phyloP scores from a whole-genome alignment of 139 green algal species.

The Yamagishiella unicocca region DNA sequence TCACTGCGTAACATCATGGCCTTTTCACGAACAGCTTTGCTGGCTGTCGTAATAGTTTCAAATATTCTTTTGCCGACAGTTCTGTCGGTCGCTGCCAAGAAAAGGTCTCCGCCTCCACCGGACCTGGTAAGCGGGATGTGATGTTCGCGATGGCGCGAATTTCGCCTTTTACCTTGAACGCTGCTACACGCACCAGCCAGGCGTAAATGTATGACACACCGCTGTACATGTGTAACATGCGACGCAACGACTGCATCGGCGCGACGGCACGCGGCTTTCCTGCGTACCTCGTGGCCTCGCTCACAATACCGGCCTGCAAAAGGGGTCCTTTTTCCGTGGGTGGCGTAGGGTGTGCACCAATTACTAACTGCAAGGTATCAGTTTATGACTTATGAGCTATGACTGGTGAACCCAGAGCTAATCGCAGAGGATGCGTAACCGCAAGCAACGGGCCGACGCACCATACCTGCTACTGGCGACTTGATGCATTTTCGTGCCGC shows the following conservation, averaged over 20 bases:
- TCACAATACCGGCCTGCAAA: not conserved
- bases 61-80: not conserved
- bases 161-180: not conserved
- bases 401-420: no score
- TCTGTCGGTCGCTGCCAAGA: not conserved
- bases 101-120: not conserved
- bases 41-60: not conserved
- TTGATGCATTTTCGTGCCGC: no score
- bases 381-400: not conserved
- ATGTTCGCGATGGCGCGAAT: no score
- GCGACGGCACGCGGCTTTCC: not conserved
- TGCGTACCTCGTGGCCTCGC: not conserved
- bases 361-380: not conserved
- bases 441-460: not conserved
- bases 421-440: no score
- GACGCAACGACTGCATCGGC: not conserved
- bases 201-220: not conserved
- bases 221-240: not conserved
- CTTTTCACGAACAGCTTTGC: not conserved
- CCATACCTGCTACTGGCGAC: not conserved
- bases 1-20: not conserved
- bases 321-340: no score
- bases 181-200: not conserved
- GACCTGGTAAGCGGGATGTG: not conserved
- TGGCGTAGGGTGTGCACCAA: not conserved